Percentiles rank a stretch among this genome's conserved stretches.
Evolutionary conservation across 768 basidiomycete genomes (phyloP).

Genomic region (Pulveroboletus sp.): DNA sequence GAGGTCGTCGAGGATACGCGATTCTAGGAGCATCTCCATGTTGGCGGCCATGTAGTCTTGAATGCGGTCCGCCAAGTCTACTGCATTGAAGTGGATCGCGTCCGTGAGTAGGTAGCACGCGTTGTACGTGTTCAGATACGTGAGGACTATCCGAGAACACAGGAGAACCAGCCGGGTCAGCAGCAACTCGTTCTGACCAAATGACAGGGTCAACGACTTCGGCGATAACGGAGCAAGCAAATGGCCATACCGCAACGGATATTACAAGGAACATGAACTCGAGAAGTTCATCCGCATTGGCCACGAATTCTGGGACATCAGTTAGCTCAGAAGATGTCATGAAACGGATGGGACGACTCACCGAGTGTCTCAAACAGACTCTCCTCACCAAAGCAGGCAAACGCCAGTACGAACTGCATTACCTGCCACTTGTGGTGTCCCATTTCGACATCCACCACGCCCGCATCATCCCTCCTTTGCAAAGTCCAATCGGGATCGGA

Average conservation of each 20-base stretch:
- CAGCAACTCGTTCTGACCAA: slow-evolving; percentile 73
- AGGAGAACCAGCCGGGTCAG: slow-evolving; percentile 80
- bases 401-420: slow-evolving; percentile 72
- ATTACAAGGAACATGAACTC: slow-evolving; percentile 87
- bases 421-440: slow-evolving; percentile 67
- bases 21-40: slow-evolving; percentile 84
- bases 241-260: slow-evolving; percentile 65
- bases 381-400: slow-evolving; percentile 70
- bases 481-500: slow-evolving; percentile 77
- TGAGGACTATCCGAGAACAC: slow-evolving; percentile 74
- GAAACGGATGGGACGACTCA: slow-evolving; percentile 30
- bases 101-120: slow-evolving; percentile 77
- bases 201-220: not conserved
- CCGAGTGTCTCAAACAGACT: slow-evolving; percentile 72
- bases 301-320: slow-evolving; percentile 49
- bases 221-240: not conserved
- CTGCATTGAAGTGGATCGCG: slow-evolving; percentile 73
- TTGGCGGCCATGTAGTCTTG: slow-evolving; percentile 79
- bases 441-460: slow-evolving; percentile 63
- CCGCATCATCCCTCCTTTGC: slow-evolving; percentile 51
- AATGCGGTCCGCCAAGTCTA: slow-evolving; percentile 61
- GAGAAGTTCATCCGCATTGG: slow-evolving; percentile 68
- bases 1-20: slow-evolving; percentile 74
- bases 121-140: slow-evolving; percentile 66
- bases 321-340: slow-evolving; percentile 1